Base-by-base conservation (phyloP, 1,284 basidiomycete genomes). In the Pisolithus thermaeus region DNA sequence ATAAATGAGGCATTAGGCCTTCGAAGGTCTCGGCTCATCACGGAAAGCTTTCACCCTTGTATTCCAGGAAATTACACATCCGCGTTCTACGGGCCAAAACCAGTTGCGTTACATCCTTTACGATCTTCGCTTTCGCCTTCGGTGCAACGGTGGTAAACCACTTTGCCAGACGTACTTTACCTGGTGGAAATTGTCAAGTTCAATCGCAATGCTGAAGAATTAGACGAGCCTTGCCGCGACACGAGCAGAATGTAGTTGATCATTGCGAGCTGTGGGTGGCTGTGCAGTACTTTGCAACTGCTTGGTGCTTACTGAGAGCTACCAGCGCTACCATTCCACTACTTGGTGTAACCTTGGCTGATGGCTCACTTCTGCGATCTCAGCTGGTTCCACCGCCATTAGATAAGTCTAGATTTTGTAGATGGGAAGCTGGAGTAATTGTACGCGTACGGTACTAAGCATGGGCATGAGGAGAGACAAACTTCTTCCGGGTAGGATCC, bases 31-130 rank as follows among this genome's bases (percentile, higher is more conserved):
- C 20, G 8, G 3, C 38, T 18, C 25, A 51, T n/a, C 22, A 28
- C 53, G 47, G 36, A n/a, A 36, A 51, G 9, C 41, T 20, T 37
- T 7, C 58, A 92, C 95, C 95, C 76, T 99, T 99, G 79, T 99
- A 99, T 69, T 99, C 97, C 48, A 99, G 73, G 66, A 99, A 94
- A 73, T 99, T 99, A 72, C 96, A 99, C 97, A 99, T 99, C 59
- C 94, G 80, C 47, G 97, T 97, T 58, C 97, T 81, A 43, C 97
- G 82, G 42, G 94, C 94, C 23, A 99, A 81, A 16, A 99, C 97
- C 44, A 99, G 82, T 73, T 99, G 97, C 0, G 97, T 99, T 25
- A 99, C 96, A 69, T 99, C 97, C 76, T 99, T 99, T 61, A 98
- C 90, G 64, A 99, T 98, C 83, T 99, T 99, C 53, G 85, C 84